These are phyloP conservation scores for Eucalyptus caleyi DNA, from an alignment of 345 rosid genomes.

Conservation along the genomic window DNA sequence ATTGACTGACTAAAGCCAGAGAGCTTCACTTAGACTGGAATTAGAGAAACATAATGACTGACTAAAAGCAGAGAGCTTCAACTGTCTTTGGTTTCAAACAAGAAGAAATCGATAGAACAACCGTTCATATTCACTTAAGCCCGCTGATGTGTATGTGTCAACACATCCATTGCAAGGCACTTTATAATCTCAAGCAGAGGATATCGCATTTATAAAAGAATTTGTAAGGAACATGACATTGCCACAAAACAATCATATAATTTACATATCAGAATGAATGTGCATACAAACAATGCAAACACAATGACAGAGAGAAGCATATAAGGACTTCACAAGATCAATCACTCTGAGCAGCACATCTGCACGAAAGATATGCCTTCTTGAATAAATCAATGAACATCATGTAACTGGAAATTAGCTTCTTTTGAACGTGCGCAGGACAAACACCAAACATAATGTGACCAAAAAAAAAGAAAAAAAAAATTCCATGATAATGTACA, in stretches of 20 bases:
- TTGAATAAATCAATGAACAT: neutral
- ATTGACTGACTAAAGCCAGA: neutral
- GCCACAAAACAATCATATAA: neutral
- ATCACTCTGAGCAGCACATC: neutral
- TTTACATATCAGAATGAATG: neutral
- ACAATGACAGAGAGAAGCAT: neutral
- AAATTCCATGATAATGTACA: neutral
- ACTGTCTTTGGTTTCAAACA: neutral
- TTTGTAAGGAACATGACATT: neutral
- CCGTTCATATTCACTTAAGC: neutral
- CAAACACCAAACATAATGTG: neutral
- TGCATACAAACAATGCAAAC: neutral
- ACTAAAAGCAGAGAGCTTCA: neutral
- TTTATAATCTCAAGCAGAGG: neutral
- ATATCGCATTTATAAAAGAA: neutral
- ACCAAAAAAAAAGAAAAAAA: slow-evolving; percentile 1
- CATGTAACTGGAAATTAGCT: neutral
- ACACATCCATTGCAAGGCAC: neutral
- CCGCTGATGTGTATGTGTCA: neutral
- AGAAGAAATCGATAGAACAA: neutral
- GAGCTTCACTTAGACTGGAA: neutral
- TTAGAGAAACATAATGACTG: neutral
- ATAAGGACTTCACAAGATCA: neutral
- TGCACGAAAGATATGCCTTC: neutral
- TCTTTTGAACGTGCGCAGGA: neutral